Conservation (phyloP, 768 basidiomycete species). For the Leccinum longicurvipes region DNA sequence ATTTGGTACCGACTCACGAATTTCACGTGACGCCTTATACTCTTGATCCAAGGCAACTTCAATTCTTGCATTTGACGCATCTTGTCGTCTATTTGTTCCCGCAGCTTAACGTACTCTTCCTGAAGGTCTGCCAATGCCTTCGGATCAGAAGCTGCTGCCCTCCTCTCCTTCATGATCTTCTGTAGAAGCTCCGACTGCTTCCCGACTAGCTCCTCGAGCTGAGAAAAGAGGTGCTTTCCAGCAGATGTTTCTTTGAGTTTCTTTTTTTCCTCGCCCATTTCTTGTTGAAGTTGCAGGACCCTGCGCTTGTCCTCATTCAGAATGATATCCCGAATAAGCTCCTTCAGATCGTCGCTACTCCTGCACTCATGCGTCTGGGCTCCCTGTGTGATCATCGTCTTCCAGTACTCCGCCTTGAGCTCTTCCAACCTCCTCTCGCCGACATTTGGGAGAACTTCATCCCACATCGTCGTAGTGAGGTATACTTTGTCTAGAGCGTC, state of each 20-base stretch:
- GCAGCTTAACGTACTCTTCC: neutral
- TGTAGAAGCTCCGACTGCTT: neutral
- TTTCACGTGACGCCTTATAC: neutral
- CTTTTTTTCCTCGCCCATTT: neutral
- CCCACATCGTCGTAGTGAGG: slow-evolving; percentile 28
- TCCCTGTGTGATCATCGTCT: slow-evolving; percentile 1
- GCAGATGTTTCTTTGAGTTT: neutral
- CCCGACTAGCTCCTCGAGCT: neutral
- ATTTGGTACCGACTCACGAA: neutral
- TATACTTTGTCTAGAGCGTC: slow-evolving; percentile 31
- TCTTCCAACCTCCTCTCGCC: slow-evolving; percentile 16
- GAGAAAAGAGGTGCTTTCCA: neutral
- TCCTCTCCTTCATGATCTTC: neutral
- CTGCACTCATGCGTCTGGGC: neutral
- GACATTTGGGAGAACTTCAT: slow-evolving; percentile 28
- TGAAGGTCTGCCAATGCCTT: neutral
- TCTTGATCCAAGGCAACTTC: neutral
- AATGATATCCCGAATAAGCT: neutral
- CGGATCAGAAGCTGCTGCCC: neutral
- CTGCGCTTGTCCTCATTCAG: neutral
- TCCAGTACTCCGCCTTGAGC: slow-evolving; percentile 1
- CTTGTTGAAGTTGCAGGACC: neutral
- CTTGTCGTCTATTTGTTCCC: neutral
- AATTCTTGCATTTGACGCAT: neutral
- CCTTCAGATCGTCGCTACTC: neutral